Percentiles rank a stretch among this genome's conserved stretches.
These are phyloP conservation scores for Coffea canephora DNA, from an alignment of 257 asterid species.

Conservation along the genomic window DNA sequence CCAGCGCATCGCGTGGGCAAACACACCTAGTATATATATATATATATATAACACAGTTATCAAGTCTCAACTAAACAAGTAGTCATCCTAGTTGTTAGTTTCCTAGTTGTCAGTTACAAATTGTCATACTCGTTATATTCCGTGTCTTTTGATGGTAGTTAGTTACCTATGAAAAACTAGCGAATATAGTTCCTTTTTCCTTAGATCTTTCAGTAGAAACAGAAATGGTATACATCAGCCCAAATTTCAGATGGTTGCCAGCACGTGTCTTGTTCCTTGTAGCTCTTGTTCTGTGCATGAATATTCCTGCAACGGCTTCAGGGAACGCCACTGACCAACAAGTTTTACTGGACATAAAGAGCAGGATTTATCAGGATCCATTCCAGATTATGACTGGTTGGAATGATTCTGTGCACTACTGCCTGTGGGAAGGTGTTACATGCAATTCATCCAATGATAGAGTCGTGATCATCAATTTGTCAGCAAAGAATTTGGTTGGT, in stretches of 20 bases:
- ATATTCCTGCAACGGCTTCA: not conserved
- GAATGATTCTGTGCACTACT: constrained; percentile 17
- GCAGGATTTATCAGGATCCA: constrained; percentile 8
- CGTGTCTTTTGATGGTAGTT: too few relatives aligned
- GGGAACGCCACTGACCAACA: constrained; percentile 1
- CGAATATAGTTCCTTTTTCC: too few relatives aligned
- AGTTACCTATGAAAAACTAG: too few relatives aligned
- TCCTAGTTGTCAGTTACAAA: too few relatives aligned
- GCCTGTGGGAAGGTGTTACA: constrained; percentile 30
- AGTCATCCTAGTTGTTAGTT: too few relatives aligned
- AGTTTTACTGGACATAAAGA: constrained; percentile 7
- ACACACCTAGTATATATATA: too few relatives aligned
- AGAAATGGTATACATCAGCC: not conserved
- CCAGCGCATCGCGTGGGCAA: too few relatives aligned
- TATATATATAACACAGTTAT: too few relatives aligned
- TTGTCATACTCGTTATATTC: too few relatives aligned
- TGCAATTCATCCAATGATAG: constrained; percentile 18
- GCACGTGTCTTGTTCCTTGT: not conserved
- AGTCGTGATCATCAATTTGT: constrained; percentile 19
- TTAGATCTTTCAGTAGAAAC: too few relatives aligned
- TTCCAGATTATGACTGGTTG: constrained; percentile 1
- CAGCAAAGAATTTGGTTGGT: constrained; percentile 13
- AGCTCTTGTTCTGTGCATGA: not conserved
- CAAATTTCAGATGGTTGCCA: constrained; percentile 1
- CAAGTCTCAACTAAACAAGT: too few relatives aligned